These are phyloP conservation scores for Coniochaeta pulveracea DNA, from an alignment of 2,329 filamentous ascomycete genomes.

Conservation along the genomic window DNA sequence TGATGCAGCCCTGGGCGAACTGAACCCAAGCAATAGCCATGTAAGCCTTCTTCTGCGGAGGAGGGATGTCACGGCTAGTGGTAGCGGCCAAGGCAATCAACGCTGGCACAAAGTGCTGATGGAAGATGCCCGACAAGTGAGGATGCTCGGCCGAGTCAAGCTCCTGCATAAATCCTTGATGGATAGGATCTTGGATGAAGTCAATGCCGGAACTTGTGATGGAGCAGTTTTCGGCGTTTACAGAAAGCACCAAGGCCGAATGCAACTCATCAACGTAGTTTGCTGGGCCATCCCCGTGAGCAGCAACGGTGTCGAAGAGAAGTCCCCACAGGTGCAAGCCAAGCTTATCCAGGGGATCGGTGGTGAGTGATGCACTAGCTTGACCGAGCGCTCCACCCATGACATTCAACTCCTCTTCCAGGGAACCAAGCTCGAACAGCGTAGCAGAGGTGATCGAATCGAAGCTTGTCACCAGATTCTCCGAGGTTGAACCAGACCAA, in stretches of 20 bases:
- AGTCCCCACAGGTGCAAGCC: conserved; percentile 35
- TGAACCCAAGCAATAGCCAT: conserved; percentile 60
- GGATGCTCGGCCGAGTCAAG: conserved; percentile 14
- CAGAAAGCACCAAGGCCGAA: conserved; percentile 7
- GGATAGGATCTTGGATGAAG: not conserved
- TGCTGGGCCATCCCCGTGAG: conserved; percentile 23
- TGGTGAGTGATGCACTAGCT: conserved; percentile 35
- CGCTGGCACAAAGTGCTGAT: conserved; percentile 32
- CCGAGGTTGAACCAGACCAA: conserved; percentile 34
- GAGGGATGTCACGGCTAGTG: conserved; percentile 15
- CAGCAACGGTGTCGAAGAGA: conserved; percentile 27
- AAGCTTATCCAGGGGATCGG: conserved; percentile 37
- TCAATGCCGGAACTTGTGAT: not conserved
- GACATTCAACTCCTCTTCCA: conserved; percentile 54
- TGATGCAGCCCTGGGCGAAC: conserved; percentile 62
- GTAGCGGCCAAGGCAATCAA: conserved; percentile 30
- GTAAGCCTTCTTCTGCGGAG: conserved; percentile 17
- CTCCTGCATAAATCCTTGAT: conserved; percentile 9
- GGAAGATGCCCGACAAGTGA: conserved; percentile 24
- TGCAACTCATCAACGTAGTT: conserved; percentile 16
- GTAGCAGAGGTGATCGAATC: conserved; percentile 38
- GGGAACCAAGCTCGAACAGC: conserved; percentile 47
- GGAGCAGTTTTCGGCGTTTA: not conserved
- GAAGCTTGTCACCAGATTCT: conserved; percentile 44
- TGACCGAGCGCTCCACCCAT: conserved; percentile 43